Conservation (phyloP, 139 green algal genomes). For the Chlorella sp. region DNA sequence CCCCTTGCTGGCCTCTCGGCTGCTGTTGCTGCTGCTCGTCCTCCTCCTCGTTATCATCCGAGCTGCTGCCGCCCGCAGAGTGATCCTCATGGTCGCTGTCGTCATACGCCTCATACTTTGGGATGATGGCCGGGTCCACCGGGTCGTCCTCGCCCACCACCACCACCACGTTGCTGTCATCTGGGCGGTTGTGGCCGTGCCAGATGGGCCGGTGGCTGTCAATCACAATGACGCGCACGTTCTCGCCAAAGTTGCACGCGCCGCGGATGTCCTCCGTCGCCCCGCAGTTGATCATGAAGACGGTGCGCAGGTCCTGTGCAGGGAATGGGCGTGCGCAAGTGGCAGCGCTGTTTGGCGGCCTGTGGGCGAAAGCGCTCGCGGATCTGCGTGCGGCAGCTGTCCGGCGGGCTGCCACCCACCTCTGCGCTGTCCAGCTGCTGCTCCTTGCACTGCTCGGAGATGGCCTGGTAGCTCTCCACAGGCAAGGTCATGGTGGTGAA, state of each 20-base stretch:
- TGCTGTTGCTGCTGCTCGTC: too few species aligned
- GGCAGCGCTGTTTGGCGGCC: not conserved
- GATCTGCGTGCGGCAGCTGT: too few species aligned
- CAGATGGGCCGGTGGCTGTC: conserved; percentile 66
- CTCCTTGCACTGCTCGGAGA: conserved; percentile 25
- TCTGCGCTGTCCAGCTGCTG: conserved; percentile 6
- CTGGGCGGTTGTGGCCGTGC: conserved; percentile 31
- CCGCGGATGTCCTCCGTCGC: conserved; percentile 53
- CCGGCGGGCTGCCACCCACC: too few species aligned
- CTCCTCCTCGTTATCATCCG: too few species aligned
- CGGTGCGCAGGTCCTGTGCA: not conserved
- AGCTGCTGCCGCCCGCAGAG: too few species aligned
- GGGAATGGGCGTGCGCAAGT: too few species aligned
- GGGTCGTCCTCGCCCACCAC: conserved; percentile 49
- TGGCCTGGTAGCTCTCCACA: conserved; percentile 45
- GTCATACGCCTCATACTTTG: too few species aligned
- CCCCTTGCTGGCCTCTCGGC: too few species aligned
- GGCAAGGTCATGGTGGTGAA: conserved; percentile 36
- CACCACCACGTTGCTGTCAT: conserved; percentile 27
- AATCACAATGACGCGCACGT: conserved; percentile 68
- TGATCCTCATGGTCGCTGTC: too few species aligned
- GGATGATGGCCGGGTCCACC: too few species aligned
- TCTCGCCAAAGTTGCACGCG: conserved; percentile 32
- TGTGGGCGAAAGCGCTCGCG: too few species aligned
- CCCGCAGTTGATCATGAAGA: conserved; percentile 84